Evolutionary conservation across 2,329 filamentous ascomycete species (phyloP).

Genomic region (Neocucurbitaria cava): DNA sequence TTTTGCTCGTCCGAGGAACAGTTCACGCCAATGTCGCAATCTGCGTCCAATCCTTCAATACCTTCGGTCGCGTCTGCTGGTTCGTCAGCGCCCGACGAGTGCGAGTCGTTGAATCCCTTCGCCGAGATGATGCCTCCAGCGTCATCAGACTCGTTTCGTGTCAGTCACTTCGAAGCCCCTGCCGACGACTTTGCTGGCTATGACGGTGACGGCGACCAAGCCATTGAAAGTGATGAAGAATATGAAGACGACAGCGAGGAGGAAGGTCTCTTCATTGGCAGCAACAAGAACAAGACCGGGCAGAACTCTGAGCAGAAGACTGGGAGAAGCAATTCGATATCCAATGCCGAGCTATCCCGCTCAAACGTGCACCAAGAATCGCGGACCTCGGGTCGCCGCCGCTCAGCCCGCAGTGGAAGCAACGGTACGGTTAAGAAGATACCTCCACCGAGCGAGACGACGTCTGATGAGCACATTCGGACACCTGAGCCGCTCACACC

Average conservation of each 20-base stretch:
- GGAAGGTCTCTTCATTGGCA: slow-evolving; percentile 49
- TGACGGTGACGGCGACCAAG: slow-evolving; percentile 50
- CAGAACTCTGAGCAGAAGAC: slow-evolving; percentile 20
- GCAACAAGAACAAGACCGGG: slow-evolving; percentile 45
- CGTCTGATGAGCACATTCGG: slow-evolving; percentile 13
- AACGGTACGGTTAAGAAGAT: slow-evolving; percentile 60
- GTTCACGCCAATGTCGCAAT: slow-evolving; percentile 58
- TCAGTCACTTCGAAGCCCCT: slow-evolving; percentile 35
- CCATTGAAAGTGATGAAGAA: slow-evolving; percentile 50
- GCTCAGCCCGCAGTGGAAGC: slow-evolving; percentile 56
- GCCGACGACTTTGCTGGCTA: slow-evolving; percentile 48
- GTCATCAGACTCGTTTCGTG: slow-evolving; percentile 47
- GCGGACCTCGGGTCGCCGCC: slow-evolving; percentile 34
- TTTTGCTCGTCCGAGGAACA: slow-evolving; percentile 58
- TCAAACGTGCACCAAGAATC: slow-evolving; percentile 34
- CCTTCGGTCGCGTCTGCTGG: slow-evolving; percentile 58
- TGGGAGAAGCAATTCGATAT: slow-evolving; percentile 48
- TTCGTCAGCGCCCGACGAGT: slow-evolving; percentile 53
- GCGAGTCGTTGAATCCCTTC: slow-evolving; percentile 24
- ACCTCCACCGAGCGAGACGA: slow-evolving; percentile 31
- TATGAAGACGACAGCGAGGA: slow-evolving; percentile 50
- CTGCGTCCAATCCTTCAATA: slow-evolving; percentile 59
- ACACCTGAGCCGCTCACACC: slow-evolving; percentile 8
- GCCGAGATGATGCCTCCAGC: slow-evolving; percentile 30
- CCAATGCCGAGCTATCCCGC: slow-evolving; percentile 46